These are phyloP conservation scores for Saccharomyces pastorianus DNA, from an alignment of 1,139 yeast species.

Conservation along the genomic window DNA sequence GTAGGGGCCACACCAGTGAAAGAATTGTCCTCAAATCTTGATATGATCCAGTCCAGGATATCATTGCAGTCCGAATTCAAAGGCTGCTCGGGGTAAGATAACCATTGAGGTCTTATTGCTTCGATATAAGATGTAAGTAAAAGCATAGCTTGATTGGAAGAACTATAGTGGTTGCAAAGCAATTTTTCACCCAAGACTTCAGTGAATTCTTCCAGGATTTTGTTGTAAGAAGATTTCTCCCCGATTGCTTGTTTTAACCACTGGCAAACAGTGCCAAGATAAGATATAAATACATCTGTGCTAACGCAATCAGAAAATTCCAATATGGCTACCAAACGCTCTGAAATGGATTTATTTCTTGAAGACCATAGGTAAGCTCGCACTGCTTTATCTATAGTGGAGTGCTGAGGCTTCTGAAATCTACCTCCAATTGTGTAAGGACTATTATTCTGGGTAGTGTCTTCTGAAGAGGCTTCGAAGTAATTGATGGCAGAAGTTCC, in stretches of 20 bases:
- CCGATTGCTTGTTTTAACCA: constrained; percentile 4
- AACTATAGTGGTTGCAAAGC: constrained; percentile 17
- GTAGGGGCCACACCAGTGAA: constrained; percentile 18
- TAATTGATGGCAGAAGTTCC: background rate
- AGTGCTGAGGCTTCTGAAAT: background rate
- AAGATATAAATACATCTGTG: constrained; percentile 4
- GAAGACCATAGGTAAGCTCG: background rate
- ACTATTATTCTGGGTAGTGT: background rate
- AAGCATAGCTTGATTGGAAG: constrained; percentile 17
- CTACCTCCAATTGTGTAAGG: background rate
- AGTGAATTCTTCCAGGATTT: constrained; percentile 14
- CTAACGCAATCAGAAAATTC: background rate
- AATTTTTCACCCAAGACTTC: constrained; percentile 21
- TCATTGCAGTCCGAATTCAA: constrained; percentile 24
- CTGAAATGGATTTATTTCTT: background rate
- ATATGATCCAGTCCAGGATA: constrained; percentile 26
- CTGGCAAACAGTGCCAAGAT: constrained; percentile 2
- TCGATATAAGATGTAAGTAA: constrained; percentile 16
- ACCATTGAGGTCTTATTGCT: constrained; percentile 16
- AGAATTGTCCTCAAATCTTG: constrained; percentile 18
- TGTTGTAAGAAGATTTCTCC: background rate
- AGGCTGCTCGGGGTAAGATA: constrained; percentile 3
- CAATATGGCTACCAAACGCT: background rate
- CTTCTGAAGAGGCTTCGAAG: background rate
- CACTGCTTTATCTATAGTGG: background rate